phyloP scores from a whole-genome alignment of 192 early-diverging fungal species.

The Umbelopsis vinacea region DNA sequence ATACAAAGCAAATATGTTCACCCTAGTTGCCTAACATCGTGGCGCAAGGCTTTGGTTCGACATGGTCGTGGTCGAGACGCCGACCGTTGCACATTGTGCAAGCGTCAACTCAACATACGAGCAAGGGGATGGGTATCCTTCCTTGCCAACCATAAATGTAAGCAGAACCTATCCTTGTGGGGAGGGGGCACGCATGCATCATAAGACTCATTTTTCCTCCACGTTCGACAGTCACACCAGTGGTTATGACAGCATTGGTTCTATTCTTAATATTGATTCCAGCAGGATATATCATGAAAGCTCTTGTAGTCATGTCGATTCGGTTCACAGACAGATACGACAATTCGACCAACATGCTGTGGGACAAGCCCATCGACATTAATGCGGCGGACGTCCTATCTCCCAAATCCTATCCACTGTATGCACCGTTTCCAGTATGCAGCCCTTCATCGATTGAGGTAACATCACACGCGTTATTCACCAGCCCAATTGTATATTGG shows the following conservation, averaged over 20 bases:
- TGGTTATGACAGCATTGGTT: constrained; percentile 24
- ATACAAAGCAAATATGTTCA: constrained; percentile 43
- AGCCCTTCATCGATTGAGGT: background rate
- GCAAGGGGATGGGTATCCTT: constrained; percentile 18
- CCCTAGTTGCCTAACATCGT: constrained; percentile 33
- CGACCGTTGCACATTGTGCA: constrained; percentile 37
- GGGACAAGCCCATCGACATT: background rate
- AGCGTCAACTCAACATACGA: constrained; percentile 24
- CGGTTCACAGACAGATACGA: background rate
- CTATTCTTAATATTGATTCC: constrained; percentile 34
- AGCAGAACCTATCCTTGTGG: background rate
- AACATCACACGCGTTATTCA: constrained; percentile 26
- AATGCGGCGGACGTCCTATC: too few relatives aligned
- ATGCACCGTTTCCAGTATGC: constrained; percentile 44
- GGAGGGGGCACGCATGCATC: background rate
- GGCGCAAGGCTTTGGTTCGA: constrained; percentile 33
- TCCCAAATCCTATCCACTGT: constrained; percentile 7
- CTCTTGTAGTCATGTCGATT: constrained; percentile 21
- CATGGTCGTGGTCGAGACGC: constrained; percentile 29
- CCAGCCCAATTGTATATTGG: constrained; percentile 23
- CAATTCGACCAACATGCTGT: background rate
- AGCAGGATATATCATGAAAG: constrained; percentile 43
- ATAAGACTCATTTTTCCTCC: background rate
- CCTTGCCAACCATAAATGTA: constrained; percentile 37
- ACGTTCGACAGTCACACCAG: constrained; percentile 24